Percentiles rank a stretch among this genome's conserved stretches.
Conservation (phyloP, 805 yeast species). For the Myxozyma mucilagina region DNA sequence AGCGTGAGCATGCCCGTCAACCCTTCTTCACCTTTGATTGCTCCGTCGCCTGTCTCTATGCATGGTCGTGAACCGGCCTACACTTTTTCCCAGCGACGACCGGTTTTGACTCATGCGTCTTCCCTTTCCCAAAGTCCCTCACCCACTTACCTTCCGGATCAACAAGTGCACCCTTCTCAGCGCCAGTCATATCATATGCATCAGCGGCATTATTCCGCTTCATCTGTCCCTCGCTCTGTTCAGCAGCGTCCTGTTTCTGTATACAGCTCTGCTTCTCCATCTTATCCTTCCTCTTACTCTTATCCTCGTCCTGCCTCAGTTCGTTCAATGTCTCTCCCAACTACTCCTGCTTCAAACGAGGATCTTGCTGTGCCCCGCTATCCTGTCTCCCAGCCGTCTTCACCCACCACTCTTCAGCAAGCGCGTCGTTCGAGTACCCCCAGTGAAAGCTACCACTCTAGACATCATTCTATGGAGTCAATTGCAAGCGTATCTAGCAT, state of each 20-base stretch:
- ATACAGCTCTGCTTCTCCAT: not conserved
- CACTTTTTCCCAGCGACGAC: not conserved
- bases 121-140: not conserved
- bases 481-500: not conserved
- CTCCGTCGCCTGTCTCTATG: constrained; percentile 2
- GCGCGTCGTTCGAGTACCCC: not conserved
- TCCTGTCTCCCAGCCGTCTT: constrained; percentile 2
- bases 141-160: not conserved
- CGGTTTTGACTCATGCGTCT: not conserved
- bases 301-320: constrained; percentile 1
- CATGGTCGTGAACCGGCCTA: not conserved
- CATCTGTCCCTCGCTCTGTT: constrained; percentile 2
- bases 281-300: not conserved
- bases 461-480: constrained; percentile 16
- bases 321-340: not conserved
- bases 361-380: not conserved
- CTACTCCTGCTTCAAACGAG: not conserved
- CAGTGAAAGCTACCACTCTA: constrained; percentile 1
- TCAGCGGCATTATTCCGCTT: constrained; percentile 7
- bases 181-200: constrained; percentile 6
- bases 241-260: not conserved
- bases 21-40: constrained; percentile 7
- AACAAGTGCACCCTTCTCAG: not conserved
- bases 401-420: not conserved
- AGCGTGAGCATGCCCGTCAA: constrained; percentile 8